Conservation (phyloP, 1,139 yeast genomes). For the Magnusiomyces ingens region DNA sequence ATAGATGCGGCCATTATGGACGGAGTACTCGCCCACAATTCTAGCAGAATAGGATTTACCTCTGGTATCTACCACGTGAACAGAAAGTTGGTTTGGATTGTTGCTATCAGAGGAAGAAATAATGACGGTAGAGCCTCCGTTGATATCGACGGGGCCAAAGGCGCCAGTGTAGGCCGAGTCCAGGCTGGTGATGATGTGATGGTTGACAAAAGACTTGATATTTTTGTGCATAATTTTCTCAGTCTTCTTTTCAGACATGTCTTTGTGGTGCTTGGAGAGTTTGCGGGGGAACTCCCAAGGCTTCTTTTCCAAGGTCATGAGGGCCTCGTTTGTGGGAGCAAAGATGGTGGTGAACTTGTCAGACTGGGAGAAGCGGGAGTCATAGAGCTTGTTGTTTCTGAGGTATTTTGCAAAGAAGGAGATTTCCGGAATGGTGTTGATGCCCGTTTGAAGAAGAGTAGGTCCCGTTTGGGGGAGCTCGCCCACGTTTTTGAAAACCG, state of each 20-base stretch:
- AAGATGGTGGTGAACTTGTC: constrained; percentile 28
- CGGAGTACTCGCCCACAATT: constrained; percentile 20
- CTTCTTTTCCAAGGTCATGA: constrained; percentile 26
- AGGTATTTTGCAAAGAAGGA: constrained; percentile 31
- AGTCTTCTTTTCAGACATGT: constrained; percentile 19
- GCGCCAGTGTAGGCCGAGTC: constrained; percentile 10
- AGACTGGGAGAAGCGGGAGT: constrained; percentile 26
- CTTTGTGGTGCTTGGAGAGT: constrained; percentile 6
- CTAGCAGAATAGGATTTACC: constrained; percentile 18
- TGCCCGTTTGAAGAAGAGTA: constrained; percentile 30
- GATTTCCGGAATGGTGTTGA: constrained; percentile 30
- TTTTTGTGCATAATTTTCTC: constrained; percentile 27
- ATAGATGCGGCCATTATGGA: constrained; percentile 27
- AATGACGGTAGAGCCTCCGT: constrained; percentile 18
- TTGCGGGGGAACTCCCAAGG: constrained; percentile 35
- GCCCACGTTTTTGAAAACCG: background rate
- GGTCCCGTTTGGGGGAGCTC: constrained; percentile 20
- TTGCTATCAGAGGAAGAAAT: constrained; percentile 14
- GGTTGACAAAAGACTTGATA: constrained; percentile 26
- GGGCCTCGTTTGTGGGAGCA: constrained; percentile 33
- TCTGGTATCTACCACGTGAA: constrained; percentile 10
- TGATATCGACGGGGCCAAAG: constrained; percentile 13
- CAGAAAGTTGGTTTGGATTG: constrained; percentile 10
- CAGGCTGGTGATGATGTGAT: constrained; percentile 27
- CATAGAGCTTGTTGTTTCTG: constrained; percentile 27